A percentile compares a stretch with the other conserved stretches of the same genome.
phyloP scores from a whole-genome alignment of 305 asterid genomes.

The Lippia alba region DNA sequence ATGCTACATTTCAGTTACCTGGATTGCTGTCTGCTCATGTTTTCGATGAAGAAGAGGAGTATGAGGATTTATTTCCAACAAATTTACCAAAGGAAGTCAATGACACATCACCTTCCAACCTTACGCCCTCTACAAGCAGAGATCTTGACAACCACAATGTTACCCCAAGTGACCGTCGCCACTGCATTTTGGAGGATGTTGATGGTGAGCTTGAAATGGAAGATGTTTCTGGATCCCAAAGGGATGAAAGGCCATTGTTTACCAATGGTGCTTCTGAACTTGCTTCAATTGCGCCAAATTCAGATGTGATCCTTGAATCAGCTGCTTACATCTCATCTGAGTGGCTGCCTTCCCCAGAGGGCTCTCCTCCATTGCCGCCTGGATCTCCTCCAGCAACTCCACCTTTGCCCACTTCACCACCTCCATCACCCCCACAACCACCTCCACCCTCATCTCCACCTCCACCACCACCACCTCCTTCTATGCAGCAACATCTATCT shows the following conservation, averaged over 20 bases:
- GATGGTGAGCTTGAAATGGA: slow-evolving; percentile 99
- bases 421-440: slow-evolving; percentile 52
- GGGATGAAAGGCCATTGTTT: slow-evolving; percentile 59
- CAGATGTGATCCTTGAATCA: slow-evolving; percentile 42
- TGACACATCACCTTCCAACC: slow-evolving; percentile 49
- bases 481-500: slow-evolving; percentile 46
- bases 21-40: slow-evolving; percentile 67
- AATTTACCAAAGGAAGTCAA: slow-evolving; percentile 46
- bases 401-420: slow-evolving; percentile 82
- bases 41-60: slow-evolving; percentile 78
- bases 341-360: slow-evolving; percentile 64
- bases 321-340: slow-evolving; percentile 42
- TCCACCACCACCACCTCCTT: slow-evolving; percentile 54
- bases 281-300: slow-evolving; percentile 43
- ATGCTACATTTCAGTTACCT: slow-evolving; percentile 80
- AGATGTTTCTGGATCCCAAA: slow-evolving; percentile 84
- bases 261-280: slow-evolving; percentile 38
- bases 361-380: slow-evolving; percentile 88
- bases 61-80: slow-evolving; percentile 53
- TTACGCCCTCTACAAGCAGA: slow-evolving; percentile 51
- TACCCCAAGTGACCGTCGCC: slow-evolving; percentile 83
- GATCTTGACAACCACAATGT: slow-evolving; percentile 52
- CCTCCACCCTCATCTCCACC: slow-evolving; percentile 59
- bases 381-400: slow-evolving; percentile 89
- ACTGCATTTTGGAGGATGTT: slow-evolving; percentile 85